Conservation (phyloP, 2,329 filamentous ascomycete genomes). For the Botryotinia globosa region DNA sequence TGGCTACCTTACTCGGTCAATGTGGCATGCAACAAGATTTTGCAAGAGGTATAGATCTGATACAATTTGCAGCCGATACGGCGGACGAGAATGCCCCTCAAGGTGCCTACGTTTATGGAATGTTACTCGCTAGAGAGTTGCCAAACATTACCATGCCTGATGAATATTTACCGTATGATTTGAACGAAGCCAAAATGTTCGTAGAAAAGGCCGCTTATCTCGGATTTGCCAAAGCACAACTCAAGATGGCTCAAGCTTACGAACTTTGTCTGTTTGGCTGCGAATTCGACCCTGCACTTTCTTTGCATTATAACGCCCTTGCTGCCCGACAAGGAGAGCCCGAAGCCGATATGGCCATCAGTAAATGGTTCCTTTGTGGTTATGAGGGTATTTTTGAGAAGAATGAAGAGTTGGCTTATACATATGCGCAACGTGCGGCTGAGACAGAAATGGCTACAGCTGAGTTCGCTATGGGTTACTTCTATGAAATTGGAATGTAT, state of each 20-base stretch:
- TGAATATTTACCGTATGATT: slow-evolving; percentile 65
- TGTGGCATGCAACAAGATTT: slow-evolving; percentile 86
- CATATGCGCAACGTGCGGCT: slow-evolving; percentile 85
- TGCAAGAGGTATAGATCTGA: slow-evolving; percentile 72
- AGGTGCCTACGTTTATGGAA: slow-evolving; percentile 91
- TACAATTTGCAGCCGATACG: slow-evolving; percentile 76
- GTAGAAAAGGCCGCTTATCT: slow-evolving; percentile 96
- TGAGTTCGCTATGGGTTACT: slow-evolving; percentile 96
- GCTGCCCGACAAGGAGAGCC: slow-evolving; percentile 88
- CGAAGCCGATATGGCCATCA: slow-evolving; percentile 93
- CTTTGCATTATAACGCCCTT: slow-evolving; percentile 91
- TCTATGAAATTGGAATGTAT: slow-evolving; percentile 93
- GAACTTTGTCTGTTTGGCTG: slow-evolving; percentile 92
- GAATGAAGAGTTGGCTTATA: slow-evolving; percentile 91
- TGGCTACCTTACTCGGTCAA: slow-evolving; percentile 96
- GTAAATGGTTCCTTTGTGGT: slow-evolving; percentile 97
- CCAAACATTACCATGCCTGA: slow-evolving; percentile 86
- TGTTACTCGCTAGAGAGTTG: slow-evolving; percentile 86
- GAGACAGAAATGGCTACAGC: slow-evolving; percentile 78
- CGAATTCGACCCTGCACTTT: slow-evolving; percentile 90
- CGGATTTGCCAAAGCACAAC: slow-evolving; percentile 91
- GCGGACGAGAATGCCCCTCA: slow-evolving; percentile 97
- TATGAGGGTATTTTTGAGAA: slow-evolving; percentile 90
- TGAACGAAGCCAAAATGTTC: slow-evolving; percentile 74
- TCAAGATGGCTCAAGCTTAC: slow-evolving; percentile 96